These are phyloP conservation scores for Funneliformis mosseae DNA, from an alignment of 192 early-diverging fungal species.

Conservation along the genomic window DNA sequence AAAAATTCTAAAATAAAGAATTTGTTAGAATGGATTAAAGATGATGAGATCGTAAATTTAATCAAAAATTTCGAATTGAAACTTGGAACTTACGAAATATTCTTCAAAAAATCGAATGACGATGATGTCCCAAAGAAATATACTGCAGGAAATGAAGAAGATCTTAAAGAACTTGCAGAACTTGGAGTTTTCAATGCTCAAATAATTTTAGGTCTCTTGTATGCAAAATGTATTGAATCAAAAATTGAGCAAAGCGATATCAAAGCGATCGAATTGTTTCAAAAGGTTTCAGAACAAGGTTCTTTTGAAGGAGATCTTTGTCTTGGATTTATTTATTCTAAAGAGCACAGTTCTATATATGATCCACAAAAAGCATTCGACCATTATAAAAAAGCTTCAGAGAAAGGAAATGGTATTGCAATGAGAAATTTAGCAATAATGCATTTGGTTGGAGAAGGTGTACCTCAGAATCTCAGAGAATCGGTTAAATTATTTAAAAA, in stretches of 20 bases:
- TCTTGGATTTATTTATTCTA: not conserved
- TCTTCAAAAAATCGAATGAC: not conserved
- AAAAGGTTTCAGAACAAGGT: not conserved
- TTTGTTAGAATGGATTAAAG: not conserved
- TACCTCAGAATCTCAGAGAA: slow-evolving; percentile 44
- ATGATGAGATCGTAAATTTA: not conserved
- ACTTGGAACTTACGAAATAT: not conserved
- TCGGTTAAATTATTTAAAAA: slow-evolving; percentile 52
- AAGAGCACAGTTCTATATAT: not conserved
- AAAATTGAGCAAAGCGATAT: not conserved
- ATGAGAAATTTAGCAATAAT: slow-evolving; percentile 61
- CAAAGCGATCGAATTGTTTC: not conserved
- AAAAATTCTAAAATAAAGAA: not conserved
- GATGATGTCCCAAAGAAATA: not conserved
- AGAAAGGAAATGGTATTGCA: slow-evolving; percentile 58
- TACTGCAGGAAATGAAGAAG: not conserved
- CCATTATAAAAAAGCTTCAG: slow-evolving; percentile 58
- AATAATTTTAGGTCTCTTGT: not conserved
- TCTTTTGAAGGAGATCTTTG: not conserved
- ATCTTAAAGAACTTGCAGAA: not conserved
- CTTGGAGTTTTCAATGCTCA: not conserved
- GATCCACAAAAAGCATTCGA: slow-evolving; percentile 52
- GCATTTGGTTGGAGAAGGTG: slow-evolving; percentile 61
- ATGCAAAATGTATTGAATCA: not conserved
- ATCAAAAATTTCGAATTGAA: not conserved